Conservation (phyloP, 495 filamentous ascomycete species). For the Aspergillus kassunensis region DNA sequence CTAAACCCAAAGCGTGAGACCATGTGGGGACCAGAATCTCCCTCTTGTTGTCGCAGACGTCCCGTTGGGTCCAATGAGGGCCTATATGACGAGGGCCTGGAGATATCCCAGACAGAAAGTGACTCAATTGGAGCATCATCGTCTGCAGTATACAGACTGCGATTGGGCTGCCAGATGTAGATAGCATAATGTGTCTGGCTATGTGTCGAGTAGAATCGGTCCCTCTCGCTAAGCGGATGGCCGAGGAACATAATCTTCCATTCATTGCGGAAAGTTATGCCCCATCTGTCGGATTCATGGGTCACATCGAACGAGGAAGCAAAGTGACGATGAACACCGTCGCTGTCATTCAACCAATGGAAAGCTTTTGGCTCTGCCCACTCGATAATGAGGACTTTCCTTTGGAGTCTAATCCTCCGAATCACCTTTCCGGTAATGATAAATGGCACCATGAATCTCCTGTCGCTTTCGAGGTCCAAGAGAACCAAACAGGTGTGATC, state of each 20-base stretch:
- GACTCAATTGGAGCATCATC: conserved; percentile 60
- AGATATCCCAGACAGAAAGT: conserved; percentile 66
- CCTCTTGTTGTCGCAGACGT: conserved; percentile 27
- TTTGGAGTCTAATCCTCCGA: conserved; percentile 54
- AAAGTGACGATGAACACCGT: conserved; percentile 59
- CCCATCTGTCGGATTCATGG: conserved; percentile 32
- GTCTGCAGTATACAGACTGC: conserved; percentile 50
- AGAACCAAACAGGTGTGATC: conserved; percentile 43
- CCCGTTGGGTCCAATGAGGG: conserved; percentile 54
- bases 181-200: conserved; percentile 60
- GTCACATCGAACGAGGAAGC: conserved; percentile 58
- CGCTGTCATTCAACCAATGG: conserved; percentile 55
- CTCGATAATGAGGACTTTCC: conserved; percentile 56
- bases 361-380: conserved; percentile 60
- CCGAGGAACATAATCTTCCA: conserved; percentile 65
- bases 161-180: conserved; percentile 64
- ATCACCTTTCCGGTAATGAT: conserved; percentile 50
- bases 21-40: conserved; percentile 44
- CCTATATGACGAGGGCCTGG: conserved; percentile 48
- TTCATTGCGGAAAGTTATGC: conserved; percentile 56
- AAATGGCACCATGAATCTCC: conserved; percentile 50
- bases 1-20: conserved; percentile 52
- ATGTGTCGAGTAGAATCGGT: conserved; percentile 64
- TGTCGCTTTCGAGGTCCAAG: conserved; percentile 49
- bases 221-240: conserved; percentile 53